Base-by-base conservation (phyloP, 768 basidiomycete genomes). In the Leucosporidium creatinivorum region DNA sequence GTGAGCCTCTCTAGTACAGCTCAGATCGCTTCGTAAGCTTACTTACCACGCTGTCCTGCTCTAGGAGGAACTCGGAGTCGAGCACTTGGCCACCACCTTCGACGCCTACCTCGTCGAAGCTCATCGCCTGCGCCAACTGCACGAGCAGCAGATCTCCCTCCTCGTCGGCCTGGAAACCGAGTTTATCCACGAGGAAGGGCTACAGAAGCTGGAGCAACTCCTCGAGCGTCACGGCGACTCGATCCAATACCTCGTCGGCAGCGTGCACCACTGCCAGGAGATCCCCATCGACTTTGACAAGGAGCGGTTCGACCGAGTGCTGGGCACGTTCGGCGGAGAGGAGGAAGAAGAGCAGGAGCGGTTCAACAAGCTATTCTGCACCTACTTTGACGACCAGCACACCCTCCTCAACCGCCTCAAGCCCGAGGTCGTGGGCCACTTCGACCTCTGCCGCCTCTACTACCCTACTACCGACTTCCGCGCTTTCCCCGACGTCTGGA, bases 131-230 rank as follows among this genome's bases (percentile, higher is more conserved):
- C 88, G 88, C 74, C 65, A 67, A 8, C 67, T 76, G 4, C 89
- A 93, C 75, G 81, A 84, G 5, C 75, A 80, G n/a, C 77, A 81
- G 62, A 91, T 97, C 74, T 80, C 81, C 21, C 82, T 99, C 48
- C 81, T 96, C 58, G 86, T 96, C 67, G 94, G 96, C 15, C 81
- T 94, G 50, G 94, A 99, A 78, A 96, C 93, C 10, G 96, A 98
- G 75, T 86, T 83, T 77, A 92, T 97, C 78, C 86, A 89, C 15
- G 55, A 77, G 5, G 70, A 79, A 23, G 91, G 93, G 78, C 81
- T 91, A 26, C 80, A 83, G 66, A 77, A 79, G 26, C 82, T 93
- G 47, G 78, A 82, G 55, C 67, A 67, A 4, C 80, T 89, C 25
- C 81, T 94, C 44, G 67, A 78, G 47, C 73, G 76, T 30, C 78